Evolutionary conservation across 2,329 filamentous ascomycete genomes (phyloP), one percentile per base, ranked within the genome.

Genomic region (Diaporthe vexans): DNA sequence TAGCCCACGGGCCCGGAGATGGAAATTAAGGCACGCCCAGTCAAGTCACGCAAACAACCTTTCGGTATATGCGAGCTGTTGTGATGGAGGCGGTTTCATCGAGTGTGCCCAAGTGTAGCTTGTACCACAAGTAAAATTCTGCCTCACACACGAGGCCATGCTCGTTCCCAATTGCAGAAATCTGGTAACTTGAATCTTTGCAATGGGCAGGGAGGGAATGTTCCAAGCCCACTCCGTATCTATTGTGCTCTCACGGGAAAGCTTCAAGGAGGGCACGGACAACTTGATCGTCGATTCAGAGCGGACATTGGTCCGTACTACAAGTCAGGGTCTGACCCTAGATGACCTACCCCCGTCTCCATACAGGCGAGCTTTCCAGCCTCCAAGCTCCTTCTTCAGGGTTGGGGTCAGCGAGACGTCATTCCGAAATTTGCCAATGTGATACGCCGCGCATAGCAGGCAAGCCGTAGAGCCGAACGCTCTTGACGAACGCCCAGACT

Each of bases 371-470:
- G 29, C 48, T 46, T 37, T n/a, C 33, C 63, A 54, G n/a, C 48
- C 8, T 33, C 17, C 3, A 17, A 35, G 26, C 43, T 51, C 24
- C 19, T 4, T 4, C 1, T 5, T 51, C 26, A 65, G 61, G 63
- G 63, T 67, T 52, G 8, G 63, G 61, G 61, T 37, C 26, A 52
- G 46, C 26, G 61, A 71, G 69, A 71, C 69, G 69, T 71, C 69
- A 71, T 71, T 51, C 69, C 69, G 69, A 71, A 71, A 61, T 61
- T 71, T 71, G 29, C 40, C 40, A 35, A 15, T 17, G 29, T 26
- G 54, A 37, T 67, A 54, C 33, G 43, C 57, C 59, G 69, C 56
- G n/a, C 24, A 37, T n/a, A 21, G 58, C 37, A 21, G 4, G 19
- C 37, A 63, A 71, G 43, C 35, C 51, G 67, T 6, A 54, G 65